Base-by-base conservation (phyloP, 1,284 basidiomycete genomes). In the Retiboletus flavoniger region DNA sequence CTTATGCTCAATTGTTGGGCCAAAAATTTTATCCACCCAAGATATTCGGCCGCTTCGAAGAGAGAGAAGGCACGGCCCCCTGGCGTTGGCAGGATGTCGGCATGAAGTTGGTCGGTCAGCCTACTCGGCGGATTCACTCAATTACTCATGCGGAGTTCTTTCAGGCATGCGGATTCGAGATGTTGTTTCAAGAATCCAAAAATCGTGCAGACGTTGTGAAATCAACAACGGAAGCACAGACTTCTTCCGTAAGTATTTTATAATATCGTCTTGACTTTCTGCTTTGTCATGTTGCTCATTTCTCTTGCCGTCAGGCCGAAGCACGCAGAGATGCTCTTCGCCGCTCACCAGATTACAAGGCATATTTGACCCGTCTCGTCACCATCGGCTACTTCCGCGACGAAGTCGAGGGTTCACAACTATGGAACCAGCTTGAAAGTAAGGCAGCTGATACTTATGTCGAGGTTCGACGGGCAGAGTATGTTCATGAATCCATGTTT, bases 21-120 rank as follows among this genome's bases (percentile, higher is more conserved):
- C 95, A 98, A 70, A 90, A 87, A 56, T 98, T 97, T 70, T 90
- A 89, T 66, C 90, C 96, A 3, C 95, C 95, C 0, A 92, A 91
- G 64, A 76, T 91, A 21, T 98, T 98, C 65, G 92, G 94, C 5
- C 75, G 73, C n/a, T 90, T 87, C 76, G 72, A 74, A 55, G 87
- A 87, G 60, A 73, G 64, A 11, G 84, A 89, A 72, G 81, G 77
- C 9, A 82, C 78, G 2, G 70, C 75, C 47, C 79, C 91, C 61
- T 83, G 85, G 81, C 78, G 85, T 60, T 86, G 90, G 85, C 79
- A 82, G 59, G 91, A 93, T 70, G 70, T 91, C 41, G 95, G 95
- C 10, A 91, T 96, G 85, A 97, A 96, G 76, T 84, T 96, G 50
- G 91, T 89, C 59, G 50, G 13, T 24, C 43, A 26, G 34, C 28